phyloP scores from a whole-genome alignment of 2,329 filamentous ascomycete species.

The Cladophialophora chaetospira region DNA sequence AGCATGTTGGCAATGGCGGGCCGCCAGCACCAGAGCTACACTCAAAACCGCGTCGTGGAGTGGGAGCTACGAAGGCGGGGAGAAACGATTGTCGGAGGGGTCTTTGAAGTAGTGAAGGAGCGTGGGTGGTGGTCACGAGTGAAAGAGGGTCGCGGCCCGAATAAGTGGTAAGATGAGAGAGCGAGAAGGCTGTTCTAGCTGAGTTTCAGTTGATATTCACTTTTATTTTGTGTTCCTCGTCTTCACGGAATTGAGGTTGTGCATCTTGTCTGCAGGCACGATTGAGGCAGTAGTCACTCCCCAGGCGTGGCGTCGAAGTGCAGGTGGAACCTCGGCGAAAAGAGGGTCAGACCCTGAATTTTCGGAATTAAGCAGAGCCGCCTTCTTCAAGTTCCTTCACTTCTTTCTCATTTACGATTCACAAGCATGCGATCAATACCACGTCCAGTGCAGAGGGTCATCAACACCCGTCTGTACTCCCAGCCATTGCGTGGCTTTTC shows the following conservation, averaged over 20 bases:
- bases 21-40: conserved; percentile 8
- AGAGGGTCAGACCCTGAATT: no score
- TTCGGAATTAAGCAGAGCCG: no score
- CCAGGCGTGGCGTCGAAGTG: no score
- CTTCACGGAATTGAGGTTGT: no score
- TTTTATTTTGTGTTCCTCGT: no score
- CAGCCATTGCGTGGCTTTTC: not conserved
- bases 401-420: not conserved
- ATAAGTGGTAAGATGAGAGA: not conserved
- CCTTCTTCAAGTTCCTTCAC: not conserved
- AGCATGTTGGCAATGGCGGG: conserved; percentile 38
- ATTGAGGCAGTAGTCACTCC: no score
- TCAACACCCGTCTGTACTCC: not conserved
- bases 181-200: no score
- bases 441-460: not conserved
- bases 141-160: not conserved
- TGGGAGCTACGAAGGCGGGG: not conserved
- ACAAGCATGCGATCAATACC: conserved; percentile 15
- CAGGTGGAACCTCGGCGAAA: no score
- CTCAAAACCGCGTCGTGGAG: not conserved
- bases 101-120: not conserved
- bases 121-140: not conserved
- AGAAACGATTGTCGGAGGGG: conserved; percentile 1
- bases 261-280: no score
- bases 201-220: no score